Percentiles rank a stretch among this genome's conserved stretches.
Evolutionary conservation across 179 eudicot genomes (phyloP).

Genomic region (Beta lomatogona): DNA sequence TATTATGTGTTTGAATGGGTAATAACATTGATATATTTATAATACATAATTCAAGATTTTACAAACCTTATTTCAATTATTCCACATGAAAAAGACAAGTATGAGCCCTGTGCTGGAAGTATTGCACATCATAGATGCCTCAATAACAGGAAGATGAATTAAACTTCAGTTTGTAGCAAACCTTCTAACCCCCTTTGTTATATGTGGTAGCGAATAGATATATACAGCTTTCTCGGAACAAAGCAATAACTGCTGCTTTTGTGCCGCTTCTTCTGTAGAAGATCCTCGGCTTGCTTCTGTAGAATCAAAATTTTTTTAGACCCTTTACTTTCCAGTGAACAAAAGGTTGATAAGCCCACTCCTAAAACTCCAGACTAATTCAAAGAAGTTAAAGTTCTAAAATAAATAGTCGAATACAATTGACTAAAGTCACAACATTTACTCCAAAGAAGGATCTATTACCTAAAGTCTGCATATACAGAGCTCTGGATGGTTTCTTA

Average conservation of each 20-base stretch:
- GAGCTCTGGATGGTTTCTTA: conserved; percentile 76
- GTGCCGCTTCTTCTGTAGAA: conserved; percentile 42
- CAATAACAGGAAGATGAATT: conserved; percentile 69
- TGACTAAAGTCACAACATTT: background rate
- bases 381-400: background rate
- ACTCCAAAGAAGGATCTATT: conserved; percentile 13
- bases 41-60: background rate
- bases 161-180: conserved; percentile 77
- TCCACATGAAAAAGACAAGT: conserved; percentile 78
- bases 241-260: conserved; percentile 56
- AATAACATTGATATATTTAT: background rate
- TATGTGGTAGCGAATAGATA: conserved; percentile 70
- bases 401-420: background rate
- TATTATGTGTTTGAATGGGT: background rate
- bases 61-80: conserved; percentile 80
- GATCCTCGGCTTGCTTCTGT: conserved; percentile 38
- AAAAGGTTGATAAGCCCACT: background rate
- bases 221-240: conserved; percentile 91
- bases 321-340: conserved; percentile 41
- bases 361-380: background rate
- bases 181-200: conserved; percentile 84
- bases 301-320: conserved; percentile 24
- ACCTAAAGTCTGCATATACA: conserved; percentile 83
- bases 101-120: conserved; percentile 57
- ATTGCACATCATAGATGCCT: conserved; percentile 71